Conservation (phyloP, 345 rosid species). For the Limnanthes douglasii region DNA sequence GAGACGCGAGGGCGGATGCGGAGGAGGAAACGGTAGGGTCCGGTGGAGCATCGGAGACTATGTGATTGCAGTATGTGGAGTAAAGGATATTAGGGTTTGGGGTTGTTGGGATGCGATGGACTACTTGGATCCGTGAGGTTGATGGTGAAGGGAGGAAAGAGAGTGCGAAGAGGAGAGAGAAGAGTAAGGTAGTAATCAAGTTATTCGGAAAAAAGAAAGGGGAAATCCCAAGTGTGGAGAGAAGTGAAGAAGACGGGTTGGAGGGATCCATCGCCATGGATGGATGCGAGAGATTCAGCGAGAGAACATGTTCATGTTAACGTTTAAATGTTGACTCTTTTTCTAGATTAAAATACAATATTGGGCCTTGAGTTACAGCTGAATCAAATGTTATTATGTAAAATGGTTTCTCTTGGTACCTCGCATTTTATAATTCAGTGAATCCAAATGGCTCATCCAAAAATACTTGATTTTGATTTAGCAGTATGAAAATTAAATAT, state of each 20-base stretch:
- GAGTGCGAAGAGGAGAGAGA: slow-evolving; percentile 6
- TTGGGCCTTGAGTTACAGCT: too few species aligned
- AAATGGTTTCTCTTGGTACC: too few species aligned
- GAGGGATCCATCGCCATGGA: too few species aligned
- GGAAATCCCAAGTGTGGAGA: background rate
- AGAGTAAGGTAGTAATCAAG: background rate
- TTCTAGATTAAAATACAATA: too few species aligned
- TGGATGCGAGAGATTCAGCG: too few species aligned
- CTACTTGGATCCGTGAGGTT: slow-evolving; percentile 6
- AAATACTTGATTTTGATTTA: too few species aligned
- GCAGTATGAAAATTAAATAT: too few species aligned
- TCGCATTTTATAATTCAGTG: too few species aligned
- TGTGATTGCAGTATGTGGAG: slow-evolving; percentile 31
- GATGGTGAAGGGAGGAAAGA: slow-evolving; percentile 7
- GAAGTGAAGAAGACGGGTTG: background rate
- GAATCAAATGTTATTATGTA: too few species aligned
- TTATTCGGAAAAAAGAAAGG: background rate
- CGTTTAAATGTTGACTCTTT: too few species aligned
- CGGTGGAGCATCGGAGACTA: slow-evolving; percentile 26
- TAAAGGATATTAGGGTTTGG: slow-evolving; percentile 14
- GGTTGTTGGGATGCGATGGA: slow-evolving; percentile 7
- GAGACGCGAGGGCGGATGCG: slow-evolving; percentile 5
- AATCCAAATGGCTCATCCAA: too few species aligned
- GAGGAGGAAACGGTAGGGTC: slow-evolving; percentile 10
- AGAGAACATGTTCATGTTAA: too few species aligned